These are phyloP conservation scores for Suhomyces bokatorum DNA, from an alignment of 1,139 yeast species.

Conservation along the genomic window DNA sequence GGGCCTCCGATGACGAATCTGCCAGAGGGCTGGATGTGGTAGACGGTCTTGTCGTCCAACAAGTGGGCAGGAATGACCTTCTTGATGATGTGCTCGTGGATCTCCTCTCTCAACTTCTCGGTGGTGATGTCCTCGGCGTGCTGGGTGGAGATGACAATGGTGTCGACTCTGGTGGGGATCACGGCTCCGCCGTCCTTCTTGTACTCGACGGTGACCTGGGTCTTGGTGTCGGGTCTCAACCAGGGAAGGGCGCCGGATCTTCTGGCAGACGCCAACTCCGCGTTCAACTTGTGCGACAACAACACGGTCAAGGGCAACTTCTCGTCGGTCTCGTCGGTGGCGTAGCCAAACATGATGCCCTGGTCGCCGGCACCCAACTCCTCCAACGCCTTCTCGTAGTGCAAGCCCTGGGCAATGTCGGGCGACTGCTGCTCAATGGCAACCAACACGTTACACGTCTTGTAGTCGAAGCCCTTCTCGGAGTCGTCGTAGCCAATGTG, in stretches of 20 bases:
- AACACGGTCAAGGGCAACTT: conserved; percentile 92
- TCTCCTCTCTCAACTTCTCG: conserved; percentile 81
- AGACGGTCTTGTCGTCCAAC: conserved; percentile 91
- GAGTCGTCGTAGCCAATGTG: conserved; percentile 97
- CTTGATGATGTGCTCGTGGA: conserved; percentile 77
- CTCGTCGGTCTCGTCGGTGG: conserved; percentile 98
- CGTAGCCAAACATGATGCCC: conserved; percentile 99
- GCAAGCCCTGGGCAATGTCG: conserved; percentile 99
- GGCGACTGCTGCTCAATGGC: conserved; percentile 99
- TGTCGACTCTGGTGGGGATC: conserved; percentile 93
- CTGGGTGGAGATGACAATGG: conserved; percentile 95
- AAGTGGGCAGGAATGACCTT: conserved; percentile 89
- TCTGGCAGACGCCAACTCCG: conserved; percentile 96
- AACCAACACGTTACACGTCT: conserved; percentile 97
- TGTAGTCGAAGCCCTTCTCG: conserved; percentile 97
- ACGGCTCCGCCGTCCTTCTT: conserved; percentile 93
- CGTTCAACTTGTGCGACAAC: conserved; percentile 93
- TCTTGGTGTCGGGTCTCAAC: conserved; percentile 99
- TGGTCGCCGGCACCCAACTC: conserved; percentile 99
- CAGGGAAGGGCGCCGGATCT: conserved; percentile 91
- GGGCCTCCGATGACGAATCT: conserved; percentile 99
- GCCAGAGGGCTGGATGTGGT: conserved; percentile 99
- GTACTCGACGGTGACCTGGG: conserved; percentile 98
- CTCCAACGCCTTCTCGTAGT: conserved; percentile 94
- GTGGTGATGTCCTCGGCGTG: conserved; percentile 96